These are phyloP conservation scores for Zhuliangozyma parablackwelliae DNA, from an alignment of 1,139 yeast species.

Conservation along the genomic window DNA sequence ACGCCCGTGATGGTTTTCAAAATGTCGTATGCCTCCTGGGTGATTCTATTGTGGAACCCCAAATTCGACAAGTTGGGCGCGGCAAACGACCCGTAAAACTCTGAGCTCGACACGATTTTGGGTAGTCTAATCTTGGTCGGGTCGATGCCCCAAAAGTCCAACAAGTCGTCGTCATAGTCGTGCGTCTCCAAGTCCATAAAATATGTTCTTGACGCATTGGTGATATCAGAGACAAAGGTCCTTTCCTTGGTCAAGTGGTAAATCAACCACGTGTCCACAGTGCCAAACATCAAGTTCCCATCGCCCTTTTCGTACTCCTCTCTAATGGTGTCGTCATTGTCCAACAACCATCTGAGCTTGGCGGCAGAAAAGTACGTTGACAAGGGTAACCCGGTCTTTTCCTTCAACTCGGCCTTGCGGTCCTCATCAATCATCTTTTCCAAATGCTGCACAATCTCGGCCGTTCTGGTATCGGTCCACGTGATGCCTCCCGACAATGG, in stretches of 20 bases:
- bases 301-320: conserved; percentile 73
- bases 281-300: conserved; percentile 79
- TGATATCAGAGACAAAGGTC: conserved; percentile 76
- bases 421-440: conserved; percentile 57
- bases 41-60: conserved; percentile 50
- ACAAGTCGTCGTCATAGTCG: conserved; percentile 71
- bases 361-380: conserved; percentile 92
- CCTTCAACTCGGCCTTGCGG: conserved; percentile 52
- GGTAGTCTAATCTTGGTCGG: conserved; percentile 68
- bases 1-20: conserved; percentile 48
- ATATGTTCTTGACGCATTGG: conserved; percentile 90
- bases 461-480: conserved; percentile 92
- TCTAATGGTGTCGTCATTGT: conserved; percentile 67
- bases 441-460: conserved; percentile 65
- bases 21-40: conserved; percentile 50
- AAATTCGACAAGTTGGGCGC: conserved; percentile 52
- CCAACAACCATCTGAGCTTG: conserved; percentile 84
- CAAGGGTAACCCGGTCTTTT: conserved; percentile 78
- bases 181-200: conserved; percentile 78
- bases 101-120: conserved; percentile 75
- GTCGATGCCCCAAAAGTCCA: conserved; percentile 78
- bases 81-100: conserved; percentile 68
- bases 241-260: conserved; percentile 76
- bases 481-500: conserved; percentile 88
- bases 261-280: conserved; percentile 92